Base-by-base conservation (phyloP, 1,284 basidiomycete genomes). In the Macrocystidia cucumis region DNA sequence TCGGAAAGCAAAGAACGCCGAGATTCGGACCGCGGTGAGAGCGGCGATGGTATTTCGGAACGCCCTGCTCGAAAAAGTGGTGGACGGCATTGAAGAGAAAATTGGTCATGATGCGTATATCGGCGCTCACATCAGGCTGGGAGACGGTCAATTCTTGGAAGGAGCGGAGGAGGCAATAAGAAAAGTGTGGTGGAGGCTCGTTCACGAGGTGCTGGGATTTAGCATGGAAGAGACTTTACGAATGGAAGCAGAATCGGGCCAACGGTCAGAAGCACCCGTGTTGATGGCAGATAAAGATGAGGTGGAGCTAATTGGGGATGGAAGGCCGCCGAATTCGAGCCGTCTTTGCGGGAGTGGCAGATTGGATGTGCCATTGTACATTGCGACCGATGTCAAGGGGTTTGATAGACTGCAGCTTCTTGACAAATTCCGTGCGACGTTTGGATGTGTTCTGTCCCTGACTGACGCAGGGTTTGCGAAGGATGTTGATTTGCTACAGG, bases 371-470 rank as follows among this genome's bases (percentile, higher is more conserved):
- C 81, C 80, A 0, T 49, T 89, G 14, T 89, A 74, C 56, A 65
- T 89, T 39, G 74, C 86, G 3, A 87, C 84, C 2, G 84, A 88
- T 50, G 63, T 71, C 7, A 46, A 56, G 9, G 59, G 65, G 27
- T 71, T 76, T 1, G 48, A 50, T 2, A 43, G 50, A 0, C 60
- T 81, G 47, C 60, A 68, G 0, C 43, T 65, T 5, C 61, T 87
- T 8, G 49, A 46, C 1, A 52, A 63, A 1, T 72, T 88, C 47
- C 57, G 64, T 19, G 55, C 46, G 18, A 68, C 73, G 2, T 88
- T 89, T 51, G 83, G 84, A 2, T 89, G 85, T 50, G 56, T 66
- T n/a, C 80, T 78, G 51, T 68, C 73, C 41, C 59, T 87, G 2
- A 55, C 56, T 9, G 78, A 86, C 50, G n/a, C n/a, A n/a, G n/a